phyloP scores from a whole-genome alignment of 2,329 filamentous ascomycete species.

The Microascus cirrosus region DNA sequence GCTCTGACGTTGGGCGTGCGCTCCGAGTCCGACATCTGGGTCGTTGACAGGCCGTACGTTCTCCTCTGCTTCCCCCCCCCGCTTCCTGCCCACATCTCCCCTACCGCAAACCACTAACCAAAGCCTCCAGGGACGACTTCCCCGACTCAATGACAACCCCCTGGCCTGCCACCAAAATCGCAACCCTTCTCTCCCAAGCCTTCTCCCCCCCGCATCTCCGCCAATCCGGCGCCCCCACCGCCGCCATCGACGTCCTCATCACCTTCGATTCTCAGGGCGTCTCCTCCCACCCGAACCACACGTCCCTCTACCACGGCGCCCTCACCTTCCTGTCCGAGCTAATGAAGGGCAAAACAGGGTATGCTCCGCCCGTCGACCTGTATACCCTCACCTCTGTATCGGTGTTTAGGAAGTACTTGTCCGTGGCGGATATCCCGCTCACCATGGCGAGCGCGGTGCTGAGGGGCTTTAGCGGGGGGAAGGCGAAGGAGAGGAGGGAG shows the following conservation, averaged over 20 bases:
- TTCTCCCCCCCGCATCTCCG: conserved; percentile 54
- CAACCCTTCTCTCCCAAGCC: conserved; percentile 56
- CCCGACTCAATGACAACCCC: conserved; percentile 76
- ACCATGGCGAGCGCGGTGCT: conserved; percentile 39
- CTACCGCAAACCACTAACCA: background rate
- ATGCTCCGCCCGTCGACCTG: conserved; percentile 64
- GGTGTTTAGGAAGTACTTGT: conserved; percentile 69
- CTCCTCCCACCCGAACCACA: conserved; percentile 87
- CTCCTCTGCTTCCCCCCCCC: background rate
- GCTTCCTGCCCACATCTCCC: background rate
- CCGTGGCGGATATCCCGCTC: conserved; percentile 62
- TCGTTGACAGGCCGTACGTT: conserved; percentile 65
- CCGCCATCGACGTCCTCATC: conserved; percentile 67
- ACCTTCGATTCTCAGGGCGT: conserved; percentile 83
- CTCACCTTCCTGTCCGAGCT: conserved; percentile 58
- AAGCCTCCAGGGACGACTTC: conserved; percentile 50
- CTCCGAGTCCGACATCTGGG: conserved; percentile 66
- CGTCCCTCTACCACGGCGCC: conserved; percentile 76
- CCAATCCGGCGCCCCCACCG: conserved; percentile 26
- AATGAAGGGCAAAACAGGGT: conserved; percentile 51
- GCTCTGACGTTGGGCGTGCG: conserved; percentile 66
- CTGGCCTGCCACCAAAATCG: conserved; percentile 65
- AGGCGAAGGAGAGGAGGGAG: background rate
- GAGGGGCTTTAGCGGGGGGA: conserved; percentile 14
- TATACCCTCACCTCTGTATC: conserved; percentile 73